Conservation (phyloP, 257 asterid species). For the Anisodus tanguticus region DNA sequence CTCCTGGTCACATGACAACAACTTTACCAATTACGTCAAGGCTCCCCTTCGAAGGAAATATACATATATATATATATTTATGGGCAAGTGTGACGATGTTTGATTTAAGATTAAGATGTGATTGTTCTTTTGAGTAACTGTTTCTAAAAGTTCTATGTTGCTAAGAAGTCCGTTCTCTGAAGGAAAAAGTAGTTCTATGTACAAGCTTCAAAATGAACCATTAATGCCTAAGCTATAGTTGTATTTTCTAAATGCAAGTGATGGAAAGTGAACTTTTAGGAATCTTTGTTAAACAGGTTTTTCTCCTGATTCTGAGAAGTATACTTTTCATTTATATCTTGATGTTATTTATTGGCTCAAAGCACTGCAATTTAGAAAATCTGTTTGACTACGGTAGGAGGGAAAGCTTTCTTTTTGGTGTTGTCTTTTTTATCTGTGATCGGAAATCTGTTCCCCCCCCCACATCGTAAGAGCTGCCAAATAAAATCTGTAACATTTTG, state of each 20-base stretch:
- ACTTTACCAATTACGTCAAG: too few species aligned
- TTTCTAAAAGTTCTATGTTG: neutral
- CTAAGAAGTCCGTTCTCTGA: neutral
- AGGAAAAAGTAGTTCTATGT: neutral
- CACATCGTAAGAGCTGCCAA: too few species aligned
- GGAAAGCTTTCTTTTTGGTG: neutral
- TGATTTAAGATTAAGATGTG: conserved; percentile 19
- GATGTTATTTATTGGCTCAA: neutral
- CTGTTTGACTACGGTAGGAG: neutral
- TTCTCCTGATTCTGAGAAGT: conserved; percentile 5
- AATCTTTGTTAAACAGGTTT: neutral
- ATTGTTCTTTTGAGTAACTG: neutral
- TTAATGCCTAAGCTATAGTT: too few species aligned
- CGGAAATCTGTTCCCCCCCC: too few species aligned
- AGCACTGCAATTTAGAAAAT: neutral
- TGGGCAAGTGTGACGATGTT: neutral
- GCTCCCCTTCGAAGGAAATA: too few species aligned
- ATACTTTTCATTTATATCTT: conserved; percentile 5
- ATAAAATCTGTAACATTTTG: neutral
- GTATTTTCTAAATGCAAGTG: neutral
- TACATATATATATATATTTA: too few species aligned
- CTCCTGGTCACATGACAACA: too few species aligned
- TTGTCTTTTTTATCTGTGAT: too few species aligned
- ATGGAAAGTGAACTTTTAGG: neutral
- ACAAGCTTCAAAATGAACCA: neutral